Conservation (phyloP, 2,329 filamentous ascomycete genomes). For the Calcarisporium arbuscula region DNA sequence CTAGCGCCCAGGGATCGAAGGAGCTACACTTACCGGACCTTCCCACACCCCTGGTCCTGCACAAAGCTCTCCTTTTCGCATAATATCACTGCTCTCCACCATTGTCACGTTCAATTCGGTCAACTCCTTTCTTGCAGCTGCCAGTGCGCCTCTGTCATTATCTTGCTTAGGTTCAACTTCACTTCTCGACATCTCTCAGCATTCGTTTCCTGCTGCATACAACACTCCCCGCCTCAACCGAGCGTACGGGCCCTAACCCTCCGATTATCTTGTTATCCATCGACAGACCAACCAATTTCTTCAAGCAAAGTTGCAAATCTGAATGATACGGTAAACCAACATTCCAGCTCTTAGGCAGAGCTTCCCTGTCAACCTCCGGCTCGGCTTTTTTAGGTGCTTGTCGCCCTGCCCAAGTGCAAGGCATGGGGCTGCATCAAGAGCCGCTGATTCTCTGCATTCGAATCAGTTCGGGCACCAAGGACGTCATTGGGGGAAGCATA, state of each 20-base stretch:
- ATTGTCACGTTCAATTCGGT: constrained; percentile 32
- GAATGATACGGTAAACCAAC: constrained; percentile 28
- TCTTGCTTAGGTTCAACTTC: constrained; percentile 9
- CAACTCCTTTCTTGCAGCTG: constrained; percentile 29
- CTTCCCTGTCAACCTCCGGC: constrained; percentile 18
- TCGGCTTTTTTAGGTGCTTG: constrained; percentile 15
- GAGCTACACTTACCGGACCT: too few species aligned
- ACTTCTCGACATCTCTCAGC: constrained; percentile 8
- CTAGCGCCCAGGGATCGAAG: too few species aligned
- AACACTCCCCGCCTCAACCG: background rate
- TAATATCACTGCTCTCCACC: constrained; percentile 32
- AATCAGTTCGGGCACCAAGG: constrained; percentile 1
- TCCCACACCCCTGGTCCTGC: constrained; percentile 15
- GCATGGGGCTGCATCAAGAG: constrained; percentile 1
- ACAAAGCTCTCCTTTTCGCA: constrained; percentile 28
- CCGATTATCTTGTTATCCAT: background rate
- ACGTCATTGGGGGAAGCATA: background rate
- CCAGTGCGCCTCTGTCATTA: constrained; percentile 10
- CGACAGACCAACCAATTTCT: constrained; percentile 1
- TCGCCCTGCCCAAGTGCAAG: constrained; percentile 7
- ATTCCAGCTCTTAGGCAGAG: constrained; percentile 29
- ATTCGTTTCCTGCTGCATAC: background rate
- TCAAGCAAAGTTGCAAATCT: constrained; percentile 17
- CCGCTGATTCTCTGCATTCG: constrained; percentile 2
- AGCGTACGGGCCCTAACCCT: background rate